Evolutionary conservation across 805 yeast species (phyloP).

Genomic region (Ogataea nonfermentans): DNA sequence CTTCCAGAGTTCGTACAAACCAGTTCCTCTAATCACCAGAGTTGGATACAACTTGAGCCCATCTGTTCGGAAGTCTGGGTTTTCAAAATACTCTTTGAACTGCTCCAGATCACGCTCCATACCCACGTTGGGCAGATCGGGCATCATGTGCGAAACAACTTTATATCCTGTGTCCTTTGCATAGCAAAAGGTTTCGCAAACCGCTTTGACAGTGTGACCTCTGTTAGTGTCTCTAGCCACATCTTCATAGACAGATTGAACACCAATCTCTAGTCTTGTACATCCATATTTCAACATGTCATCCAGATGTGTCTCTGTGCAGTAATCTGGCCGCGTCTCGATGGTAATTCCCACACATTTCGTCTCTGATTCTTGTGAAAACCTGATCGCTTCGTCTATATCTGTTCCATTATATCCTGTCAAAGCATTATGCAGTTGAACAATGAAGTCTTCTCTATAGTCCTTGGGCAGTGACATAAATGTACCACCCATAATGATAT

Average conservation of each 20-base stretch:
- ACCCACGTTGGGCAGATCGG: slow-evolving; percentile 97
- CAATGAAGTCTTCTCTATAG: slow-evolving; percentile 85
- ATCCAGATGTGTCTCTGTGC: slow-evolving; percentile 91
- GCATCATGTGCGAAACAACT: slow-evolving; percentile 99
- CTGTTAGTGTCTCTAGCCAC: slow-evolving; percentile 98
- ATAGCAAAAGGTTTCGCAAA: slow-evolving; percentile 89
- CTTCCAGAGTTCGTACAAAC: slow-evolving; percentile 95
- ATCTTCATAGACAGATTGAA: slow-evolving; percentile 95
- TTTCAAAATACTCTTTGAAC: slow-evolving; percentile 93
- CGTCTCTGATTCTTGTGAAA: slow-evolving; percentile 91
- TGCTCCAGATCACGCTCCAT: slow-evolving; percentile 98
- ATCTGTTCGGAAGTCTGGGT: slow-evolving; percentile 95
- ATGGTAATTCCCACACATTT: slow-evolving; percentile 98
- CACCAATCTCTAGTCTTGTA: slow-evolving; percentile 95
- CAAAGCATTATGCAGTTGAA: slow-evolving; percentile 89
- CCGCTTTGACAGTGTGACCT: slow-evolving; percentile 96
- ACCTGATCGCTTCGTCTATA: slow-evolving; percentile 84
- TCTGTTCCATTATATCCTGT: slow-evolving; percentile 88
- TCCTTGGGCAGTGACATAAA: slow-evolving; percentile 92
- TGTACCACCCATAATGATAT: slow-evolving; percentile 98
- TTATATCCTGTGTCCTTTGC: slow-evolving; percentile 99
- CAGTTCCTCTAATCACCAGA: slow-evolving; percentile 94
- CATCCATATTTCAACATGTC: slow-evolving; percentile 97
- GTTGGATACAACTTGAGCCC: slow-evolving; percentile 96
- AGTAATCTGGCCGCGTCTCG: slow-evolving; percentile 97